Evolutionary conservation across 192 early-diverging fungal species (phyloP), one percentile per base, ranked within the genome.

Genomic region (Ramicandelaber brevisporus): DNA sequence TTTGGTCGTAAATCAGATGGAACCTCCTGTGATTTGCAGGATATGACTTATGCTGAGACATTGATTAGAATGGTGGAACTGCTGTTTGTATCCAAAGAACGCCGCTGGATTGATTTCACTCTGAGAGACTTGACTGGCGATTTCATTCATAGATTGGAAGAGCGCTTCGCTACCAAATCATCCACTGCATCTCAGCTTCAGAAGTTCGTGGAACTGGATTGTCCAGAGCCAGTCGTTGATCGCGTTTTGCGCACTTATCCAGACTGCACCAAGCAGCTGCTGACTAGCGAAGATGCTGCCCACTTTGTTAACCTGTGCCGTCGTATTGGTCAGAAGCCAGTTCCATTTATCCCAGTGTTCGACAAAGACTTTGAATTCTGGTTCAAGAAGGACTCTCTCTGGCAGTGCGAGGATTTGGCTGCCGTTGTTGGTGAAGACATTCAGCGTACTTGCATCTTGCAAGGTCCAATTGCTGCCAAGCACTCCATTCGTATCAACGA

Each of bases 41-140:
- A 85, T 21, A 90, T 95, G 85, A 88, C 89, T 5, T 95, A 95
- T 43, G 53, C 64, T 30, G 80, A 90, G 41, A 84, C 88, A 16
- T 53, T 72, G 18, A 44, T 57, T 37, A 79, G 89, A 24, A 35
- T 88, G 53, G 54, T 86, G 10, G 74, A 77, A 48, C 63, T 84
- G 11, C 41, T 86, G 52, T 89, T 74, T 41, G 51, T 77, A 29
- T 38, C 53, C 26, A 57, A 70, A 29, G 55, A 82, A 43, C 27
- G 42, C 21, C 61, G 73, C 17, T 95, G 88, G 88, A 72, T 84
- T 25, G 69, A 82, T 35, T 14, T 50, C 12, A 52, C 79, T 3
- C 63, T 70, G 34, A 57, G 59, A 13, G 67, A 73, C 39, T 46
- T 79, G 2, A 41, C 78, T 7, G 54, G 76, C 11, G 81, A 87